Evolutionary conservation across 192 early-diverging fungal genomes (phyloP).

Genomic region (Coemansia sp.): DNA sequence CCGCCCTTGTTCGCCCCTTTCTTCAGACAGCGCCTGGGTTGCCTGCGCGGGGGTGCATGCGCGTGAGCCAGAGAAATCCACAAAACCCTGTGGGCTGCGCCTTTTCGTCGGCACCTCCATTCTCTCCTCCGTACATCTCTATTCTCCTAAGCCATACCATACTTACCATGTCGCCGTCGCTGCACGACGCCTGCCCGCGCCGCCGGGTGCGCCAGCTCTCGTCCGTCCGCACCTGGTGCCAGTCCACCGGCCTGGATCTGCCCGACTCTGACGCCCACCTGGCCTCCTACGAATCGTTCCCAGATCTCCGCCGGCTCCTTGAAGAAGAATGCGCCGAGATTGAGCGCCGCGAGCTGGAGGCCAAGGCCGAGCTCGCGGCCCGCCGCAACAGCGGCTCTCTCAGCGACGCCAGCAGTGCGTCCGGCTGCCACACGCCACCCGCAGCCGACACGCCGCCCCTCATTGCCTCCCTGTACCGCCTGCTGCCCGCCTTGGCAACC

Average conservation of each 20-base stretch:
- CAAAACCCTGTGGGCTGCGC: too few relatives aligned
- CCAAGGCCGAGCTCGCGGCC: constrained; percentile 22
- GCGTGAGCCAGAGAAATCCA: too few relatives aligned
- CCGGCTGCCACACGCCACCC: constrained; percentile 5
- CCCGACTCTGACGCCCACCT: constrained; percentile 24
- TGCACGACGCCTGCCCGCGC: constrained; percentile 11
- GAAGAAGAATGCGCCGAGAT: constrained; percentile 46
- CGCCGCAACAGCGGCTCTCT: constrained; percentile 42
- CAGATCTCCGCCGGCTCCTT: constrained; percentile 40
- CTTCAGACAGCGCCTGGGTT: too few relatives aligned
- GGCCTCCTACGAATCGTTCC: constrained; percentile 41
- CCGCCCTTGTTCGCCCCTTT: too few relatives aligned
- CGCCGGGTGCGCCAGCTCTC: constrained; percentile 42
- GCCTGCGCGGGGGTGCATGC: too few relatives aligned
- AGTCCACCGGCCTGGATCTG: constrained; percentile 30
- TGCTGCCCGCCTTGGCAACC: too few relatives aligned
- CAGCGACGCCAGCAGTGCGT: constrained; percentile 18
- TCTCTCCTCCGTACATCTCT: too few relatives aligned
- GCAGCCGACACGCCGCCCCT: constrained; percentile 12
- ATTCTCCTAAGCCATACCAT: neutral
- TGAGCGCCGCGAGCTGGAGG: constrained; percentile 37
- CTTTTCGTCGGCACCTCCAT: too few relatives aligned
- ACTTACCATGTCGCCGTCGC: neutral
- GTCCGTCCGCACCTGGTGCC: constrained; percentile 40
- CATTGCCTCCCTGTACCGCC: constrained; percentile 37